Conservation (phyloP, 1,284 basidiomycete species). For the Moesziomyces globuligerus region DNA sequence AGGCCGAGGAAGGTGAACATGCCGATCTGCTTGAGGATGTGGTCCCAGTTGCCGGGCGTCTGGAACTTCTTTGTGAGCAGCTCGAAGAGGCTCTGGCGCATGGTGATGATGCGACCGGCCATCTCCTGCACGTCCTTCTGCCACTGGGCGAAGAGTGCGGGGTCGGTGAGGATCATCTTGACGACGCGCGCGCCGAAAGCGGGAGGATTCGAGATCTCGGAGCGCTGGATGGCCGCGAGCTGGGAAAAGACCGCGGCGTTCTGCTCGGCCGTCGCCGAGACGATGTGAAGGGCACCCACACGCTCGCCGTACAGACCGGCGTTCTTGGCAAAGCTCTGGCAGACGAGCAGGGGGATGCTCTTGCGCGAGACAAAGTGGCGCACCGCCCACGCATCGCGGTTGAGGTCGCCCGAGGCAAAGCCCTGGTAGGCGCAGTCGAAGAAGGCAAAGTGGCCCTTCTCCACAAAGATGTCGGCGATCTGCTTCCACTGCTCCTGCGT, state of each 20-base stretch:
- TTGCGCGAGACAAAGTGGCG: conserved; percentile 82
- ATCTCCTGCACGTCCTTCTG: conserved; percentile 88
- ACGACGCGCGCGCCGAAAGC: conserved; percentile 89
- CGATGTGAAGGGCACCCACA: conserved; percentile 73
- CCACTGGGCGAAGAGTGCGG: conserved; percentile 83
- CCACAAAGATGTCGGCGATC: conserved; percentile 79
- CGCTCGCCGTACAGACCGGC: conserved; percentile 90
- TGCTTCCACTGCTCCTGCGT: conserved; percentile 86
- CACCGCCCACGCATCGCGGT: conserved; percentile 91
- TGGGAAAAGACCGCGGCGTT: conserved; percentile 70
- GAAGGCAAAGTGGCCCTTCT: conserved; percentile 86
- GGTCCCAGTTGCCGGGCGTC: conserved; percentile 86
- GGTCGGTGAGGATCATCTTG: conserved; percentile 71
- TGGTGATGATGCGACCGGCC: conserved; percentile 88
- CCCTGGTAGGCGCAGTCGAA: conserved; percentile 97
- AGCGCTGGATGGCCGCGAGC: conserved; percentile 84
- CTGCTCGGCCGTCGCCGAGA: conserved; percentile 50
- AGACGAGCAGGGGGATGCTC: conserved; percentile 82
- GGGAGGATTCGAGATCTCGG: conserved; percentile 93
- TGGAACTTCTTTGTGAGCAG: conserved; percentile 83
- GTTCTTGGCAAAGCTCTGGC: conserved; percentile 97
- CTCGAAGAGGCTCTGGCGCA: conserved; percentile 82
- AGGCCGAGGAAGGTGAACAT: conserved; percentile 66
- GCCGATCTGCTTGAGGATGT: conserved; percentile 70
- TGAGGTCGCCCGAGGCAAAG: conserved; percentile 84